phyloP scores from a whole-genome alignment of 371 early-diverging fungal species.

The Vairimorpha ceranae region DNA sequence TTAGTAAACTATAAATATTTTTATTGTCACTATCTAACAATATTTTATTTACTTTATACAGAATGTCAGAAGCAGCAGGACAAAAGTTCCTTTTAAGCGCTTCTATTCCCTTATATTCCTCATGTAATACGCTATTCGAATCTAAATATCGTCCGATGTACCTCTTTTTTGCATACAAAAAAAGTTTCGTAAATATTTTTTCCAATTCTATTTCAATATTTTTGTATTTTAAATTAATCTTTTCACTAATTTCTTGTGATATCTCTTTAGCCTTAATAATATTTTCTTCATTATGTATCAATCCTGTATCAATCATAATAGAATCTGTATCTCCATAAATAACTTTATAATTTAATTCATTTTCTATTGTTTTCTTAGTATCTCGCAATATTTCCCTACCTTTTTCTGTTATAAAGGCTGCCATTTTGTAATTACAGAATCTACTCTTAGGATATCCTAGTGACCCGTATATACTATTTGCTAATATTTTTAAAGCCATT shows the following conservation, averaged over 20 bases:
- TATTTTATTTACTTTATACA: conserved; percentile 64
- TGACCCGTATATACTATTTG: conserved; percentile 99
- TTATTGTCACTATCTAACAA: conserved; percentile 8
- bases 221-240: conserved; percentile 80
- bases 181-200: conserved; percentile 79
- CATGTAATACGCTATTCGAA: conserved; percentile 63
- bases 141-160: conserved; percentile 75
- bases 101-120: conserved; percentile 95
- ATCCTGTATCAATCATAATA: conserved; percentile 92
- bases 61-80: conserved; percentile 76
- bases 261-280: conserved; percentile 68
- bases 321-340: conserved; percentile 99
- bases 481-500: conserved; percentile 90
- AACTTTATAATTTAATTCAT: conserved; percentile 64
- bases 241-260: conserved; percentile 71
- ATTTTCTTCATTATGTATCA: conserved; percentile 65
- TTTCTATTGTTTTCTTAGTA: conserved; percentile 77
- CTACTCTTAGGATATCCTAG: conserved; percentile 85
- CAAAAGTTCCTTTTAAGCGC: conserved; percentile 96
- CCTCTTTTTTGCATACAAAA: conserved; percentile 97
- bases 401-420: conserved; percentile 87
- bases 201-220: conserved; percentile 93
- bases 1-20: conserved; percentile 27
- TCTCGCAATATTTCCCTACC: conserved; percentile 91
- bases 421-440: conserved; percentile 92